These are phyloP conservation scores for Solanum neorickii DNA, from an alignment of 257 asterid species.

Conservation along the genomic window DNA sequence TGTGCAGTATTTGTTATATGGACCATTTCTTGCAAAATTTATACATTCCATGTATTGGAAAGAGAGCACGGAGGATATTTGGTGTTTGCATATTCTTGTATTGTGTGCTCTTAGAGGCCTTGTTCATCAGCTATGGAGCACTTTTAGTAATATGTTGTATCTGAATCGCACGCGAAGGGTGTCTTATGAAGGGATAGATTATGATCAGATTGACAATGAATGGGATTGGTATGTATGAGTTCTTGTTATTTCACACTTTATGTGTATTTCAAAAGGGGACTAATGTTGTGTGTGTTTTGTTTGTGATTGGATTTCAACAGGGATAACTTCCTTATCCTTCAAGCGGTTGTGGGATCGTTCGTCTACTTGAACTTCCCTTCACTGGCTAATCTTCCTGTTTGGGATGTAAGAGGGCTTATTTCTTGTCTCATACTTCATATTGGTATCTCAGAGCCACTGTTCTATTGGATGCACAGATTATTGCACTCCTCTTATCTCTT, in stretches of 20 bases:
- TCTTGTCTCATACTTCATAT: constrained; percentile 62
- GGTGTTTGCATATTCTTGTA: constrained; percentile 67
- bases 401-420: constrained; percentile 53
- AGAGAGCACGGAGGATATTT: constrained; percentile 21
- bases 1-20: constrained; percentile 53
- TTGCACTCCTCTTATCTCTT: constrained; percentile 52
- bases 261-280: neutral
- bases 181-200: constrained; percentile 57
- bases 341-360: constrained; percentile 40
- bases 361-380: constrained; percentile 51
- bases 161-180: constrained; percentile 37
- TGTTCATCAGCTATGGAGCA: constrained; percentile 68
- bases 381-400: constrained; percentile 40
- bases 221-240: constrained; percentile 66
- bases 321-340: constrained; percentile 82
- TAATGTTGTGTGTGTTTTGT: neutral
- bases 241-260: neutral
- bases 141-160: constrained; percentile 37
- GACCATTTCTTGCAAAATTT: constrained; percentile 60
- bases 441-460: constrained; percentile 73
- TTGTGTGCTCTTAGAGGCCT: constrained; percentile 45
- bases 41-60: constrained; percentile 26
- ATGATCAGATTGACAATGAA: constrained; percentile 66
- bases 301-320: constrained; percentile 26
- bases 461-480: constrained; percentile 74